Conservation (phyloP, 352 stramenopile genomes). For the Pythium guiyangense region DNA sequence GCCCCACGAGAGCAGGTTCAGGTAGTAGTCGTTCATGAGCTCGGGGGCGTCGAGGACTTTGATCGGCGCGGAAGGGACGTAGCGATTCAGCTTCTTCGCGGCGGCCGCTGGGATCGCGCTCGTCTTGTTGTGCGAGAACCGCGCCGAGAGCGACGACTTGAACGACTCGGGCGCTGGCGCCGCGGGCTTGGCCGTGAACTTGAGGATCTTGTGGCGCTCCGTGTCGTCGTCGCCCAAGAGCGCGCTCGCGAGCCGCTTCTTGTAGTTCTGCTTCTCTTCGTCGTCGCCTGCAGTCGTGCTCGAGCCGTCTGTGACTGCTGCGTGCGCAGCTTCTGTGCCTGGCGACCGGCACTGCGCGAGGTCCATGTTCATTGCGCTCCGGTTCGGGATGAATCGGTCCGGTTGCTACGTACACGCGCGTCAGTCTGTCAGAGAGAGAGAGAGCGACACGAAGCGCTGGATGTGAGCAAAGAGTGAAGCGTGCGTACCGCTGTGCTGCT, state of each 20-base stretch:
- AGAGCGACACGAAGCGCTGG: neutral
- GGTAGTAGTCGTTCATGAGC: conserved; percentile 99
- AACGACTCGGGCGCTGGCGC: conserved; percentile 91
- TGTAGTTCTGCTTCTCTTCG: conserved; percentile 79
- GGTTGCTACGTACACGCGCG: conserved; percentile 22
- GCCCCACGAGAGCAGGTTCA: conserved; percentile 98
- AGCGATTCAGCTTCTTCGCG: conserved; percentile 88
- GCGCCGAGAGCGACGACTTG: conserved; percentile 91
- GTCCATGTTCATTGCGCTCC: conserved; percentile 85
- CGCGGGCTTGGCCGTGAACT: conserved; percentile 96
- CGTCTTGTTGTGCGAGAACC: conserved; percentile 95
- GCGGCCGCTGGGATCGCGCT: conserved; percentile 53
- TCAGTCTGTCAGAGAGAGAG: neutral
- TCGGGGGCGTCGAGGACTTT: conserved; percentile 97
- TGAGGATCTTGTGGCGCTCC: conserved; percentile 94
- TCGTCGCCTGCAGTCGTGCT: conserved; percentile 29
- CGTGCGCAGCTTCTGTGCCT: conserved; percentile 40
- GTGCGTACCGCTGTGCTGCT: conserved; percentile 7
- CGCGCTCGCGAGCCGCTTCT: conserved; percentile 73
- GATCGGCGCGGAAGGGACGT: conserved; percentile 95
- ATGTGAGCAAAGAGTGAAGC: neutral
- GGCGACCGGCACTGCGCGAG: conserved; percentile 68
- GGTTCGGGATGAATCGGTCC: conserved; percentile 84
- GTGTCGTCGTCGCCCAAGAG: conserved; percentile 74
- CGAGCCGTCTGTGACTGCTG: conserved; percentile 13